Conservation (phyloP, 2,329 filamentous ascomycete genomes). For the Botrytis pseudocinerea region DNA sequence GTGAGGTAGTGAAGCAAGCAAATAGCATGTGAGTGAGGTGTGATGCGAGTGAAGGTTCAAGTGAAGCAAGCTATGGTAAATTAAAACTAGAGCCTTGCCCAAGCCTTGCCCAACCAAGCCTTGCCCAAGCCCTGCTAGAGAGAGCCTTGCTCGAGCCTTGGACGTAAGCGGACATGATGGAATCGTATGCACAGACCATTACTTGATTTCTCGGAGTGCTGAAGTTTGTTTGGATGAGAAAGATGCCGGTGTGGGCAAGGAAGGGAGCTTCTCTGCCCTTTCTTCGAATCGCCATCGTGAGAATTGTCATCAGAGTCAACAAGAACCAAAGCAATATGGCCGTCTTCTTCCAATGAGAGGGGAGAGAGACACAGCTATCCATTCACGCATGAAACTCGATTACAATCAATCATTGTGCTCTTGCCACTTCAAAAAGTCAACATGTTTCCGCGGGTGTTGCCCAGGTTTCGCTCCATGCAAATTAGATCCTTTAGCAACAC, state of each 20-base stretch:
- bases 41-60: background rate
- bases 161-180: background rate
- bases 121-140: too few species aligned
- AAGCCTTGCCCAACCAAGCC: too few species aligned
- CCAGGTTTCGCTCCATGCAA: constrained; percentile 21
- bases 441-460: constrained; percentile 30
- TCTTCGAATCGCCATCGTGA: background rate
- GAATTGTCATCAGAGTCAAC: background rate
- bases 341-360: background rate
- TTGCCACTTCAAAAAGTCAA: constrained; percentile 6
- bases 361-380: background rate
- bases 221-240: background rate
- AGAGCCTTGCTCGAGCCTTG: too few species aligned
- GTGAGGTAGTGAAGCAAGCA: background rate
- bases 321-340: background rate
- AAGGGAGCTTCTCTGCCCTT: background rate
- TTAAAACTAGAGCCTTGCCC: background rate
- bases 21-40: background rate
- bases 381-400: background rate
- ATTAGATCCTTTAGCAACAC: constrained; percentile 52
- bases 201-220: background rate
- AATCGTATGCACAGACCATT: background rate
- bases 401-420: background rate
- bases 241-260: background rate
- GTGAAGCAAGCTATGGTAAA: background rate